Conservation (phyloP, 1,139 yeast genomes). For the Hyphopichia wangnamkhiaoensis region DNA sequence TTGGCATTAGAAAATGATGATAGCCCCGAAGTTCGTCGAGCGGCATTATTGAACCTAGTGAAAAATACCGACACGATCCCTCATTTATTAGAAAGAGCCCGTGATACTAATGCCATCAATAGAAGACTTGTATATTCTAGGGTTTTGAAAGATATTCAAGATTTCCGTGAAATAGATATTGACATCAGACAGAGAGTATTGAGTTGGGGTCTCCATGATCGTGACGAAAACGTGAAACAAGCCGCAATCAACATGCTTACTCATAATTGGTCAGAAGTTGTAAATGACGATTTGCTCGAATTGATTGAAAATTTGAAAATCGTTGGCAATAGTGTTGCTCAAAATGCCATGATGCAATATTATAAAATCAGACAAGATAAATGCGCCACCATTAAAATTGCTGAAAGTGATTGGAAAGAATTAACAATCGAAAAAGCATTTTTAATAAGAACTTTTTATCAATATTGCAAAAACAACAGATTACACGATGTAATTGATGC, state of each 20-base stretch:
- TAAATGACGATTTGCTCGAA: slow-evolving; percentile 70
- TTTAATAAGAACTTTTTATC: slow-evolving; percentile 65
- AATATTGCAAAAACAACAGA: slow-evolving; percentile 58
- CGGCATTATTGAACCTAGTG: slow-evolving; percentile 71
- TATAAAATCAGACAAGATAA: slow-evolving; percentile 65
- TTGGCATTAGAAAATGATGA: slow-evolving; percentile 71
- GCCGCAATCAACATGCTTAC: slow-evolving; percentile 77
- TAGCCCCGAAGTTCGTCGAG: slow-evolving; percentile 86
- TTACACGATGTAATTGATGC: slow-evolving; percentile 63
- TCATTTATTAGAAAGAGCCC: slow-evolving; percentile 72
- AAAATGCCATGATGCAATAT: slow-evolving; percentile 62
- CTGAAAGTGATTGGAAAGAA: slow-evolving; percentile 63
- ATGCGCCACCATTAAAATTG: slow-evolving; percentile 56
- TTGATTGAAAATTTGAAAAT: slow-evolving; percentile 73
- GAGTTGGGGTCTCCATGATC: slow-evolving; percentile 84
- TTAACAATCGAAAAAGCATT: slow-evolving; percentile 77
- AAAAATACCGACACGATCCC: slow-evolving; percentile 58
- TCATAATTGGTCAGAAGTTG: slow-evolving; percentile 67
- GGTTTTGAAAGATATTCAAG: slow-evolving; percentile 67
- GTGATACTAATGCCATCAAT: slow-evolving; percentile 73
- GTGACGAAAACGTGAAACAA: slow-evolving; percentile 69
- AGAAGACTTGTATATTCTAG: slow-evolving; percentile 74
- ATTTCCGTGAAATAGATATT: slow-evolving; percentile 57
- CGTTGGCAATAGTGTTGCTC: slow-evolving; percentile 63
- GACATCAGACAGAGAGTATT: slow-evolving; percentile 67